phyloP scores from a whole-genome alignment of 1,284 basidiomycete species.

The Flammula alnicola region DNA sequence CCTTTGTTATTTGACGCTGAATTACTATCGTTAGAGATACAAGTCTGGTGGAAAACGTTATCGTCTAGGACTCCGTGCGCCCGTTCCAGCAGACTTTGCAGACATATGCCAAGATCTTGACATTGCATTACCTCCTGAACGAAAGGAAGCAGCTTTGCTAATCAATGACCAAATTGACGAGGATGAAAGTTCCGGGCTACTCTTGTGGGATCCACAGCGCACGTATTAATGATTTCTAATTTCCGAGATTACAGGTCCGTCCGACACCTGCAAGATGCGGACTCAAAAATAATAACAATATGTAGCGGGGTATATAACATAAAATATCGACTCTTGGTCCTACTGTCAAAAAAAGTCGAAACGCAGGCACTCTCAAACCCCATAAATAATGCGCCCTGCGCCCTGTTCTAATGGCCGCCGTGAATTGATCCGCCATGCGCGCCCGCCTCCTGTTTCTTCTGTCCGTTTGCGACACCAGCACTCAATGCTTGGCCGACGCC shows the following conservation, averaged over 20 bases:
- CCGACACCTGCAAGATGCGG: too few relatives aligned
- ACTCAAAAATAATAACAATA: background rate
- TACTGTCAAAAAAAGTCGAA: background rate
- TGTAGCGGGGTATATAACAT: background rate
- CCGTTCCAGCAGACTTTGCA: slow-evolving; percentile 23
- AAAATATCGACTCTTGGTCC: slow-evolving; percentile 3
- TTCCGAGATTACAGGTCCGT: too few relatives aligned
- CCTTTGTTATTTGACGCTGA: background rate
- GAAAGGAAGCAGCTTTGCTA: background rate
- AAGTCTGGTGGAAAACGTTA: slow-evolving; percentile 17
- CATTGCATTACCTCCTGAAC: slow-evolving; percentile 9
- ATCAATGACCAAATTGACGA: slow-evolving; percentile 4
- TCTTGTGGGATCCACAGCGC: background rate
- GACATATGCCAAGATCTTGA: slow-evolving; percentile 22
- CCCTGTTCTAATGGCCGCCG: slow-evolving; percentile 4
- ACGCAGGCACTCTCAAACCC: background rate
- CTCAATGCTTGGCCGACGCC: slow-evolving; percentile 59
- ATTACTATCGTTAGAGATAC: slow-evolving; percentile 18
- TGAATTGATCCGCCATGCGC: background rate
- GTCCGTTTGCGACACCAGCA: slow-evolving; percentile 33
- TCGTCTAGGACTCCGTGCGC: slow-evolving; percentile 21
- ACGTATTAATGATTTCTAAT: background rate
- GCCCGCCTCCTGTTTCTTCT: slow-evolving; percentile 28
- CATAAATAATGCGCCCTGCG: background rate
- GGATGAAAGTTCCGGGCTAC: background rate